Conservation (phyloP, 371 early-diverging fungal genomes). For the Mucor ambiguus region DNA sequence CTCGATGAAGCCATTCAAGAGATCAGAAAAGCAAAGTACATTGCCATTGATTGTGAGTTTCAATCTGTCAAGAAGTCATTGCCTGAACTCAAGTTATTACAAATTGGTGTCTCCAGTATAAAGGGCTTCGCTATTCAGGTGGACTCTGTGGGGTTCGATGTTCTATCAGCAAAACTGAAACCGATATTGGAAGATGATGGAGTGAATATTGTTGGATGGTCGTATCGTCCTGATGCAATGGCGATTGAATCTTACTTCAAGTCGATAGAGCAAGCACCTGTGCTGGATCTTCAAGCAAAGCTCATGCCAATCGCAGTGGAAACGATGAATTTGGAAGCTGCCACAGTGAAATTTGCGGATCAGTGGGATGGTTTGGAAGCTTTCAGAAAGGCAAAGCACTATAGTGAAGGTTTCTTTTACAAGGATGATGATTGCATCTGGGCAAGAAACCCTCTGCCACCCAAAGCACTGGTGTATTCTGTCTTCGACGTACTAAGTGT, state of each 20-base stretch:
- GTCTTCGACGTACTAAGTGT: constrained; percentile 51
- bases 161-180: constrained; percentile 25
- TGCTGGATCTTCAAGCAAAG: constrained; percentile 47
- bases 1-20: constrained; percentile 25
- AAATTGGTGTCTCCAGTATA: constrained; percentile 37
- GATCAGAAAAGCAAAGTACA: constrained; percentile 8
- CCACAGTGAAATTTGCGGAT: constrained; percentile 28
- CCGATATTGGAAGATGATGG: constrained; percentile 23
- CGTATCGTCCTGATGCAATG: constrained; percentile 39
- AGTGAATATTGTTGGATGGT: constrained; percentile 39
- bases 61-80: constrained; percentile 26
- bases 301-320: constrained; percentile 29
- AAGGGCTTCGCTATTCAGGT: constrained; percentile 50
- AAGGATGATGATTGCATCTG: constrained; percentile 41
- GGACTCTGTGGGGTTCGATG: constrained; percentile 38
- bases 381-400: constrained; percentile 37
- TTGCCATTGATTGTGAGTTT: constrained; percentile 51
- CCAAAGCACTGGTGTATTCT: constrained; percentile 43
- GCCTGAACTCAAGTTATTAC: constrained; percentile 45
- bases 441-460: constrained; percentile 38
- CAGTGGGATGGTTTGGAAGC: constrained; percentile 38
- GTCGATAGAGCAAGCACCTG: constrained; percentile 20
- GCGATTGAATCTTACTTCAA: constrained; percentile 41
- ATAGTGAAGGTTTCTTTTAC: constrained; percentile 31
- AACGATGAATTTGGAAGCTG: constrained; percentile 29